Evolutionary conservation across 192 early-diverging fungal genomes (phyloP), one percentile per base, ranked within the genome.

Genomic region (Backusella macrospora): DNA sequence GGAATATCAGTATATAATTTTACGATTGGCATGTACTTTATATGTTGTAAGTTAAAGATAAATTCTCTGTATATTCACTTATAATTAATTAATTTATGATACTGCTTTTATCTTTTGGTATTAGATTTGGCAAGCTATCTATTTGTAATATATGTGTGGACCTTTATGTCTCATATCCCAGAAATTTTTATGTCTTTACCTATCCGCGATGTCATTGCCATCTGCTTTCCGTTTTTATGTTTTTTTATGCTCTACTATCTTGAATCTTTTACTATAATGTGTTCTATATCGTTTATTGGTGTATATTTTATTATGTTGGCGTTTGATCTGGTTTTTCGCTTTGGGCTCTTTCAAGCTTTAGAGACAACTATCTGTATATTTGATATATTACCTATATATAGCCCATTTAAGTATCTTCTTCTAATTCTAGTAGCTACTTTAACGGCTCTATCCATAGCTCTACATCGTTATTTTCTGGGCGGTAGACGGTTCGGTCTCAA

Each of bases 221-320:
- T 70, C 13, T 21, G 71, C 9, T 5, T 89, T 42, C 29, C 29
- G 73, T 75, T 23, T 15, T 86, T 15, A 48, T 86, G 14, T 80
- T 77, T 15, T 77, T 67, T 3, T 64, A 86, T 0, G 49, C 73
- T 7, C 73, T 79, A 10, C 75, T 79, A 6, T 84, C 86, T 23
- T 65, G 86, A 90, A 62, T 73, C 74, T 1, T 18, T 80, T 1
- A 73, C 84, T 69, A 68, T 89, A 14, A 82, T 87, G 43, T 4
- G 83, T 44, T 72, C 78, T 7, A 86, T 87, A 2, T 64, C 80
- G n/a, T 81, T 88, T 59, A 64, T 81, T 5, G 89, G 89, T 62
- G 76, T 86, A 4, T 90, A 85, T 65, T 40, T 83, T 45, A 47
- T 89, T 43, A 71, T 81, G 59, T 76, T 78, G 34, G 89, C 88